Evolutionary conservation across 2,329 filamentous ascomycete genomes (phyloP).

Genomic region (Lojkania enalia): DNA sequence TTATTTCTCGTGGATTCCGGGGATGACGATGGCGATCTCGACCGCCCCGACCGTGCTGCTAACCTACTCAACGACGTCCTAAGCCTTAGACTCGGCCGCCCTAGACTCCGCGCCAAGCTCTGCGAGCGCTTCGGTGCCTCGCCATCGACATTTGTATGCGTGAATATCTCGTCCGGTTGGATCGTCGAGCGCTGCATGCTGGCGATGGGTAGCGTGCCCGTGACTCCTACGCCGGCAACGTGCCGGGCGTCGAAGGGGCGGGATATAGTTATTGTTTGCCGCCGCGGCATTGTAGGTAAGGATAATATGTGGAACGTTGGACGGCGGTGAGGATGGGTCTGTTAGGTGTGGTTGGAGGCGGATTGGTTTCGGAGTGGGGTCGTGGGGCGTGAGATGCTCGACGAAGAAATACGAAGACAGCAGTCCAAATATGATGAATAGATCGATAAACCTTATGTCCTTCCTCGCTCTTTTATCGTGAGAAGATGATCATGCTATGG

Average conservation of each 20-base stretch:
- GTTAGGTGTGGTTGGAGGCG: too few species aligned
- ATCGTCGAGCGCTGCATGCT: slow-evolving; percentile 28
- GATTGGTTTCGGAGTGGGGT: too few species aligned
- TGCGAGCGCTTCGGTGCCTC: slow-evolving; percentile 33
- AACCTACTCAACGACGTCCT: slow-evolving; percentile 31
- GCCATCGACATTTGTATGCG: slow-evolving; percentile 5
- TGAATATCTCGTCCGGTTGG: background rate
- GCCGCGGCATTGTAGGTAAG: slow-evolving; percentile 15
- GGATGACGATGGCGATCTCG: slow-evolving; percentile 10
- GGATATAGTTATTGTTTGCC: slow-evolving; percentile 34
- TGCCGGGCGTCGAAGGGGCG: slow-evolving; percentile 38
- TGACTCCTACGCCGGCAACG: slow-evolving; percentile 35
- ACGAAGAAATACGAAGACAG: too few species aligned
- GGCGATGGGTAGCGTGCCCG: slow-evolving; percentile 22
- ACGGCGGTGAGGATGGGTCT: background rate
- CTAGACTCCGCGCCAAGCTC: slow-evolving; percentile 27
- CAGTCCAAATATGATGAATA: too few species aligned
- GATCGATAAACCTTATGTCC: too few species aligned
- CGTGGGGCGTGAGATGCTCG: too few species aligned
- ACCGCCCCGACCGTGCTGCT: slow-evolving; percentile 21
- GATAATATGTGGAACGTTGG: background rate
- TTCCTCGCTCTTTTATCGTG: background rate
- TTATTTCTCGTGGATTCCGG: too few species aligned
- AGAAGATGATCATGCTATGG: slow-evolving; percentile 11
- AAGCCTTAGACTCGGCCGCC: slow-evolving; percentile 30